Percentiles rank a stretch among this genome's conserved stretches.
These are phyloP conservation scores for Proteromonas lacertae DNA, from an alignment of 352 stramenopile genomes.

Conservation along the genomic window DNA sequence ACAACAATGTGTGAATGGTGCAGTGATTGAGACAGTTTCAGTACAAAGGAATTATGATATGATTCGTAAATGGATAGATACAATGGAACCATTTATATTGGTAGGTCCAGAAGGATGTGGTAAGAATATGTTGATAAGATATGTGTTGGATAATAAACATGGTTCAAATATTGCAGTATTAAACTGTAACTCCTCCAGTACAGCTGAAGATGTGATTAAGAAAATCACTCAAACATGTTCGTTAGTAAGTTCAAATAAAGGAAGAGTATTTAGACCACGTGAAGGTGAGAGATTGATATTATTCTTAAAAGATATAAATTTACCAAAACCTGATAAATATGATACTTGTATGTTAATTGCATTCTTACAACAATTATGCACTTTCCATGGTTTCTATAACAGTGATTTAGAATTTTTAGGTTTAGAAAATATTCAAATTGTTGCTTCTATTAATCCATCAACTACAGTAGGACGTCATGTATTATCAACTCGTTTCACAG, in stretches of 20 bases:
- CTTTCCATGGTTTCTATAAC: conserved; percentile 77
- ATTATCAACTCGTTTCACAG: conserved; percentile 59
- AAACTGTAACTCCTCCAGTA: conserved; percentile 69
- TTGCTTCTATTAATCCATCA: conserved; percentile 59
- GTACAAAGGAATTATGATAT: conserved; percentile 29
- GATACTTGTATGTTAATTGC: conserved; percentile 76
- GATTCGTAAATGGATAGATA: conserved; percentile 50
- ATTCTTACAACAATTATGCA: conserved; percentile 72
- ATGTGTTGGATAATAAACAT: conserved; percentile 35
- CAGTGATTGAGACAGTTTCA: conserved; percentile 6
- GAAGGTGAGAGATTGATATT: conserved; percentile 57
- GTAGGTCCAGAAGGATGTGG: conserved; percentile 60
- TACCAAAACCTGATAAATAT: conserved; percentile 66
- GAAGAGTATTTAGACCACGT: conserved; percentile 53
- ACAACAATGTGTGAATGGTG: conserved; percentile 12
- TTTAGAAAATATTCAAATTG: conserved; percentile 61
- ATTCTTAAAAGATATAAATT: conserved; percentile 78
- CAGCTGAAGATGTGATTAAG: conserved; percentile 56
- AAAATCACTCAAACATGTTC: conserved; percentile 65
- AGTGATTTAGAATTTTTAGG: conserved; percentile 58
- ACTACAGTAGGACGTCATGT: conserved; percentile 54
- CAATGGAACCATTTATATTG: conserved; percentile 64
- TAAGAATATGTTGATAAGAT: conserved; percentile 65
- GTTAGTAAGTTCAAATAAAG: conserved; percentile 46
- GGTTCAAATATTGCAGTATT: conserved; percentile 20